Percentiles rank a stretch among this genome's conserved stretches.
phyloP scores from a whole-genome alignment of 2,329 filamentous ascomycete species.

The Blastomyces parvus region DNA sequence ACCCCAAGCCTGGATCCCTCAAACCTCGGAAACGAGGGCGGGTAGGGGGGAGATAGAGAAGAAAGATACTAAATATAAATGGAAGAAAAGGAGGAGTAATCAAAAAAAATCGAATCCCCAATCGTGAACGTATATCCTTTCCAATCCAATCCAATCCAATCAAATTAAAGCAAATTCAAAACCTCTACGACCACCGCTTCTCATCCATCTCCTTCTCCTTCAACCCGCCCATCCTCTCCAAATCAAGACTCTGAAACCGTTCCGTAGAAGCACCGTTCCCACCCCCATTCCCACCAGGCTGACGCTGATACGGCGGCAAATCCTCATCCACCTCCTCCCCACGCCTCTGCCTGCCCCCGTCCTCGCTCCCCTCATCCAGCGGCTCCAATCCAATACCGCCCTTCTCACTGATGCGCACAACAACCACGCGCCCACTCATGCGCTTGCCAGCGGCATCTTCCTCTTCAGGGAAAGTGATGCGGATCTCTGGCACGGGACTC shows the following conservation, averaged over 20 bases:
- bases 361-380: conserved; percentile 44
- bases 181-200: conserved; percentile 27
- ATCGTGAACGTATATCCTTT: not conserved
- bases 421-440: conserved; percentile 77
- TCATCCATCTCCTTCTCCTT: conserved; percentile 67
- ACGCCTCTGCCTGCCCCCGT: not conserved
- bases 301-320: conserved; percentile 81
- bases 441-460: conserved; percentile 67
- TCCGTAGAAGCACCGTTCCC: conserved; percentile 25
- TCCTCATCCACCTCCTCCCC: not conserved
- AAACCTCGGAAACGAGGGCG: not conserved
- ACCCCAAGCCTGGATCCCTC: too few relatives aligned
- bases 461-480: conserved; percentile 95
- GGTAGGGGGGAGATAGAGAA: not conserved
- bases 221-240: conserved; percentile 86
- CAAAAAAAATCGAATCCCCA: not conserved
- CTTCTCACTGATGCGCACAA: conserved; percentile 82
- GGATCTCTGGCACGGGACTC: conserved; percentile 88
- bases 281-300: conserved; percentile 41
- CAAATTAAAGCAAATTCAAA: not conserved
- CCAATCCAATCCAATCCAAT: not conserved
- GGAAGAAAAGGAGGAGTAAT: not conserved
- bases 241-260: conserved; percentile 86
- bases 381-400: conserved; percentile 81
- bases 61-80: not conserved